phyloP scores from a whole-genome alignment of 2,329 filamentous ascomycete genomes.

The Ophiostoma fasciatum region DNA sequence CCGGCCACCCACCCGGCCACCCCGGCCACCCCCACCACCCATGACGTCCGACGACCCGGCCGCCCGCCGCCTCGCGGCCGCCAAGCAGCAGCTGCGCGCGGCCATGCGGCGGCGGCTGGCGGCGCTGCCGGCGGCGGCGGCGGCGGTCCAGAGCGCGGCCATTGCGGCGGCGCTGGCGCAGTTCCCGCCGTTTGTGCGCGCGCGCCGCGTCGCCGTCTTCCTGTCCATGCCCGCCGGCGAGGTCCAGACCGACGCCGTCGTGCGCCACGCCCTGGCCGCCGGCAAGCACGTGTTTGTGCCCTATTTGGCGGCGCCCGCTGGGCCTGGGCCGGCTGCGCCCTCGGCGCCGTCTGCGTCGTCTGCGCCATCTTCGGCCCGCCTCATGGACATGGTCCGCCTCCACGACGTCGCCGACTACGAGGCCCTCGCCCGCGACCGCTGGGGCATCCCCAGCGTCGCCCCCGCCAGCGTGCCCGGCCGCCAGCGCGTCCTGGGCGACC shows the following conservation, averaged over 20 bases:
- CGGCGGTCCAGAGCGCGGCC: constrained; percentile 50
- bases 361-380: constrained; percentile 40
- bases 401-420: constrained; percentile 62
- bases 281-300: constrained; percentile 88
- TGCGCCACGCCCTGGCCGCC: constrained; percentile 58
- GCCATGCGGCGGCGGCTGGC: constrained; percentile 54
- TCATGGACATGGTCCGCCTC: constrained; percentile 94
- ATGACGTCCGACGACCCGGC: neutral
- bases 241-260: constrained; percentile 69
- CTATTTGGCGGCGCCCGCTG: constrained; percentile 62
- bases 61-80: constrained; percentile 31
- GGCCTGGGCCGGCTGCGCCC: constrained; percentile 23
- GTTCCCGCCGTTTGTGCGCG: constrained; percentile 60
- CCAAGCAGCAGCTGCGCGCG: constrained; percentile 63
- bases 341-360: constrained; percentile 13
- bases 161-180: constrained; percentile 50
- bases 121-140: constrained; percentile 43
- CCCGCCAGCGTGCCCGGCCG: constrained; percentile 48
- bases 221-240: constrained; percentile 85
- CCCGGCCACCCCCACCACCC: too few species aligned
- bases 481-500: constrained; percentile 57
- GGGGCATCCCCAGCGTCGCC: constrained; percentile 86
- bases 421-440: constrained; percentile 60
- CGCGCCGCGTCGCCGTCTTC: constrained; percentile 68
- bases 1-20: too few species aligned